phyloP scores from a whole-genome alignment of 371 early-diverging fungal species.

The Nematocida sp. region DNA sequence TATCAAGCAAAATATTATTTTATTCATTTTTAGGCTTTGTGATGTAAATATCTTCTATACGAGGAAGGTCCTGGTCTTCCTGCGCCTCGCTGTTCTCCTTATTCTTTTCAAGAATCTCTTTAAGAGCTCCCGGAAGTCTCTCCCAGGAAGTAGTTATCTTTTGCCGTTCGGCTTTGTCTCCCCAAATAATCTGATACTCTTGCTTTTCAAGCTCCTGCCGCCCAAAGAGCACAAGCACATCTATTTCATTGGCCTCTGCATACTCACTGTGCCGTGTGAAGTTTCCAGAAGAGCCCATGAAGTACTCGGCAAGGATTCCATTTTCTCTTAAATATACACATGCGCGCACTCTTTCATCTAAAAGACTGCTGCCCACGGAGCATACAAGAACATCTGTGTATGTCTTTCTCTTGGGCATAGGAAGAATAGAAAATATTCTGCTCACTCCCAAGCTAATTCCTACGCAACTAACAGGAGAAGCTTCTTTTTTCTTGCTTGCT shows the following conservation, averaged over 20 bases:
- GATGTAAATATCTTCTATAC: too few species aligned
- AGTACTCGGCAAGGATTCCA: constrained; percentile 78
- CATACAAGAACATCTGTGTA: constrained; percentile 79
- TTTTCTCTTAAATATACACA: constrained; percentile 78
- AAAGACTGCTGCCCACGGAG: constrained; percentile 75
- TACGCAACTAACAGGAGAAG: constrained; percentile 79
- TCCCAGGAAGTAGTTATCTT: constrained; percentile 9
- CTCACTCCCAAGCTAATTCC: constrained; percentile 93
- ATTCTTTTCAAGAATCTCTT: too few species aligned
- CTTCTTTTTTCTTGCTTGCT: constrained; percentile 35
- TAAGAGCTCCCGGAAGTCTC: too few species aligned
- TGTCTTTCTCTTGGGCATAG: constrained; percentile 63
- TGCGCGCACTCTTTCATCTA: constrained; percentile 82
- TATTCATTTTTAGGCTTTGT: too few species aligned
- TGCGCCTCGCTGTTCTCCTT: too few species aligned
- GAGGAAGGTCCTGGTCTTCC: too few species aligned
- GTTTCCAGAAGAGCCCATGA: constrained; percentile 82
- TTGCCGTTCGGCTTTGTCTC: constrained; percentile 2
- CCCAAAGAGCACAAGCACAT: constrained; percentile 52
- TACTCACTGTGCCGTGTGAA: constrained; percentile 65
- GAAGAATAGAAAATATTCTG: constrained; percentile 81
- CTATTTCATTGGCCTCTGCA: constrained; percentile 38
- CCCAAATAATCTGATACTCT: constrained; percentile 36
- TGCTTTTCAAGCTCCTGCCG: constrained; percentile 52
- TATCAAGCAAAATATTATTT: too few species aligned